Base-by-base conservation (phyloP, 352 stramenopile species). In the Phytophthora cajani region DNA sequence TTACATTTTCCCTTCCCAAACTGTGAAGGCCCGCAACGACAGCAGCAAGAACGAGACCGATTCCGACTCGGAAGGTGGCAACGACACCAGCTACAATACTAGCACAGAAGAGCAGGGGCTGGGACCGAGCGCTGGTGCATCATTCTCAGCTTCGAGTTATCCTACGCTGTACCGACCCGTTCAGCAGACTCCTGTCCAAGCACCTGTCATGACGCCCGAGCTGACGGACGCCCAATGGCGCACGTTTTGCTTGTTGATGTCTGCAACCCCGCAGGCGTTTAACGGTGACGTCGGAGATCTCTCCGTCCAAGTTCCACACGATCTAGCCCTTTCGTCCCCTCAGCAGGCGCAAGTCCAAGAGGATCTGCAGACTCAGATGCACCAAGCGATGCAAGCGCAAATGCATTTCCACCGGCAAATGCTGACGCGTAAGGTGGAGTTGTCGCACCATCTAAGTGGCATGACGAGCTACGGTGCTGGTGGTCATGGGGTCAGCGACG, bases 391-490 rank as follows among this genome's bases (percentile, higher is more conserved):
- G 84, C 85, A 93, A 62, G 82, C 84, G 58, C 88, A 95, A 49
- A 93, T 93, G 84, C 91, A 85, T 53, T 67, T 93, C 33, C 85
- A 94, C 69, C 85, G 84, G 0, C 84, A 93, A 71, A 94, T 93
- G 87, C 81, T 91, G n/a, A 87, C 74, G 54, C 85, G 87, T 56
- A 93, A 94, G 64, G 85, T 92, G 14, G 82, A 84, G 36, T 74
- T 92, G 19, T 90, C 85, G 7, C 72, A 89, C 36, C 50, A 78
- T 27, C 55, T 75, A 62, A 59, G 27, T 17, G 32, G 19, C 27
- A 33, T 59, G 21, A 40, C 30, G 21, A 55, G 27, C n/a, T 53
- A 47, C 10, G 27, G 46, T 30, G 44, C 17, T 49, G 44, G 19
- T 14, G 17, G 19, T 4, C 17, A 12, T 5, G 3, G 7, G 44